Evolutionary conservation across 345 rosid genomes (phyloP).

Genomic region (Gossypium bickii): DNA sequence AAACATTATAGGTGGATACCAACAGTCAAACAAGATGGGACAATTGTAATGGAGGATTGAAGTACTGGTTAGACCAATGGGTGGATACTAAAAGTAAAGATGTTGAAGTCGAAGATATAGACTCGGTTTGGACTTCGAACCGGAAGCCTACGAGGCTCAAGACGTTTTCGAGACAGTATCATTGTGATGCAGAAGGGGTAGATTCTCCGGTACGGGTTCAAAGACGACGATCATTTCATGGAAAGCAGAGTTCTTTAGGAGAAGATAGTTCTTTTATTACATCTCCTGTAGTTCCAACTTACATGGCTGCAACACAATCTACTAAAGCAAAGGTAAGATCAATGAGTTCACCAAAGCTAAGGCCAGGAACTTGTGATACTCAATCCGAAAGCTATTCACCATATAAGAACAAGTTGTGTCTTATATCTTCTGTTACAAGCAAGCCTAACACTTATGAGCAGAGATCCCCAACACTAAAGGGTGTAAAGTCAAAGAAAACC

Average conservation of each 20-base stretch:
- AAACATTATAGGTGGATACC: conserved; percentile 49
- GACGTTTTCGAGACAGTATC: conserved; percentile 29
- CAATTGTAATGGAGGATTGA: conserved; percentile 59
- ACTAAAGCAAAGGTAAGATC: conserved; percentile 84
- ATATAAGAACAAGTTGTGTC: conserved; percentile 50
- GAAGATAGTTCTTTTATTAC: conserved; percentile 49
- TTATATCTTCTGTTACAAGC: conserved; percentile 37
- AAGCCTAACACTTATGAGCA: conserved; percentile 47
- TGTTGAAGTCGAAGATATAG: conserved; percentile 52
- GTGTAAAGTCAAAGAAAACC: conserved; percentile 40
- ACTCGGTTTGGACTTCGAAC: conserved; percentile 39
- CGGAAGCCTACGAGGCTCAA: conserved; percentile 34
- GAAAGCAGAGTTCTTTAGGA: conserved; percentile 54
- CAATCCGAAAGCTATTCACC: conserved; percentile 79
- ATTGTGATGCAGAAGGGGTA: conserved; percentile 15
- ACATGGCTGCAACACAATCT: conserved; percentile 87
- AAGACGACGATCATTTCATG: conserved; percentile 42
- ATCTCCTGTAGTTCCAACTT: conserved; percentile 53
- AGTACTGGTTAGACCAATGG: conserved; percentile 88
- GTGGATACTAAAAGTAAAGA: conserved; percentile 74
- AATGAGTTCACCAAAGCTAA: conserved; percentile 58
- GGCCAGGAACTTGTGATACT: conserved; percentile 61
- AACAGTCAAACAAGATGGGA: conserved; percentile 73
- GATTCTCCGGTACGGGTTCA: conserved; percentile 30
- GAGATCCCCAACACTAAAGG: conserved; percentile 74